Conservation (phyloP, 176 grass and related monocot species). For the Luzula sylvatica region DNA sequence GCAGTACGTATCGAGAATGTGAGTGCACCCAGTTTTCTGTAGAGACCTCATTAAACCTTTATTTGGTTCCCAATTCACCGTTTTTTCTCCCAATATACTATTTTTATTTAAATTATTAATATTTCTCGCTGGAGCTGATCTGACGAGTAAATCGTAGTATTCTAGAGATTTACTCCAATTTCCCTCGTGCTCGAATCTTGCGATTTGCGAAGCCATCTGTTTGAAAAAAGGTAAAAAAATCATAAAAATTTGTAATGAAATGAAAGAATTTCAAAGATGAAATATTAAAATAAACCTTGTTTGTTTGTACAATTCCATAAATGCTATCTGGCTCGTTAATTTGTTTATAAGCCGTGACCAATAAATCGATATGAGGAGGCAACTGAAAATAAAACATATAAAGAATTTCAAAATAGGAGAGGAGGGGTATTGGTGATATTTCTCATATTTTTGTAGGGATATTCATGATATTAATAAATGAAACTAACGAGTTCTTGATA, state of each 20-base stretch:
- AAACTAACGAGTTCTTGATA: constrained; percentile 57
- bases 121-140: constrained; percentile 40
- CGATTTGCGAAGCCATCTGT: constrained; percentile 75
- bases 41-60: constrained; percentile 92
- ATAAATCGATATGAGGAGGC: constrained; percentile 50
- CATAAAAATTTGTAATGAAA: constrained; percentile 16
- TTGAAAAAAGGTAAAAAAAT: constrained; percentile 19
- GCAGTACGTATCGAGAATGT: constrained; percentile 82
- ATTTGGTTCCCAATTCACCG: constrained; percentile 55
- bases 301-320: constrained; percentile 76
- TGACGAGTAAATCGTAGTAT: constrained; percentile 89
- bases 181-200: constrained; percentile 88
- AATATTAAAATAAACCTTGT: constrained; percentile 45
- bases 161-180: constrained; percentile 83
- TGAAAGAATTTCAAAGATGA: not conserved
- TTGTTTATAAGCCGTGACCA: constrained; percentile 58
- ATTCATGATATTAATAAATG: constrained; percentile 14
- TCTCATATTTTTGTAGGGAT: too few species aligned
- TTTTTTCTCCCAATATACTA: constrained; percentile 16
- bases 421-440: too few species aligned
- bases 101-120: constrained; percentile 22
- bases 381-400: constrained; percentile 47
- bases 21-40: constrained; percentile 97
- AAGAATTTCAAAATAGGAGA: constrained; percentile 9
- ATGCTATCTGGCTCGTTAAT: constrained; percentile 93